Percentiles rank a stretch among this genome's conserved stretches.
These are phyloP conservation scores for Cladosporium oxysporum DNA, from an alignment of 2,329 filamentous ascomycete genomes.

Conservation along the genomic window DNA sequence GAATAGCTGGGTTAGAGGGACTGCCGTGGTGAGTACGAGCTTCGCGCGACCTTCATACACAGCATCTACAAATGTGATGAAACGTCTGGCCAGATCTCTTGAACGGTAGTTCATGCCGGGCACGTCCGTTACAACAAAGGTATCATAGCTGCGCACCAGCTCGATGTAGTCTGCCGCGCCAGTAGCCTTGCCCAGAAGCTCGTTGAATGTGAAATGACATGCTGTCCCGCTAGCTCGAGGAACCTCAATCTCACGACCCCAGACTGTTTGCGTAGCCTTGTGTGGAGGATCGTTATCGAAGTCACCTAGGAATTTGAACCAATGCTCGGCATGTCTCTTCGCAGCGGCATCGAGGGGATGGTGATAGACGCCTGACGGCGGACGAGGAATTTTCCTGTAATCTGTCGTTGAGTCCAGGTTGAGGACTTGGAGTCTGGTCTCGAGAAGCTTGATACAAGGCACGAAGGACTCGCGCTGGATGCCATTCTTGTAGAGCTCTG, in stretches of 20 bases:
- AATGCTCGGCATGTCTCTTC: slow-evolving; percentile 80
- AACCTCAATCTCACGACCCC: slow-evolving; percentile 87
- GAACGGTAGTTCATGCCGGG: slow-evolving; percentile 87
- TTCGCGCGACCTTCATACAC: slow-evolving; percentile 94
- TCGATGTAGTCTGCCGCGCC: slow-evolving; percentile 95
- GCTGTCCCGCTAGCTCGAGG: slow-evolving; percentile 84
- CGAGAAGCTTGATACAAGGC: slow-evolving; percentile 90
- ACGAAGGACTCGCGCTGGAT: slow-evolving; percentile 95
- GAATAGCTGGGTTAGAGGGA: slow-evolving; percentile 83
- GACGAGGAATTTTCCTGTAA: slow-evolving; percentile 94
- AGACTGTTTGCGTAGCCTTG: slow-evolving; percentile 77
- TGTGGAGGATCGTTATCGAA: slow-evolving; percentile 74
- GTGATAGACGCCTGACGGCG: slow-evolving; percentile 92
- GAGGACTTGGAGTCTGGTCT: slow-evolving; percentile 79
- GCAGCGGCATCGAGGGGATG: slow-evolving; percentile 80
- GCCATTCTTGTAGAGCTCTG: slow-evolving; percentile 96
- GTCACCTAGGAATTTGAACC: slow-evolving; percentile 94
- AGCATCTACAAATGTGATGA: slow-evolving; percentile 97
- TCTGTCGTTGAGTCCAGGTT: slow-evolving; percentile 95
- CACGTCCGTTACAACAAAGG: slow-evolving; percentile 88
- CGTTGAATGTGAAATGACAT: slow-evolving; percentile 88
- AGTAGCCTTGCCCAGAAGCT: slow-evolving; percentile 84
- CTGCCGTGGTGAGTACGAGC: slow-evolving; percentile 86
- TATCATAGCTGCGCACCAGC: slow-evolving; percentile 83
- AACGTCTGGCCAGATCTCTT: slow-evolving; percentile 83